Evolutionary conservation across 345 rosid genomes (phyloP), one percentile per base, ranked within the genome.

Genomic region (Raphanus sativus): DNA sequence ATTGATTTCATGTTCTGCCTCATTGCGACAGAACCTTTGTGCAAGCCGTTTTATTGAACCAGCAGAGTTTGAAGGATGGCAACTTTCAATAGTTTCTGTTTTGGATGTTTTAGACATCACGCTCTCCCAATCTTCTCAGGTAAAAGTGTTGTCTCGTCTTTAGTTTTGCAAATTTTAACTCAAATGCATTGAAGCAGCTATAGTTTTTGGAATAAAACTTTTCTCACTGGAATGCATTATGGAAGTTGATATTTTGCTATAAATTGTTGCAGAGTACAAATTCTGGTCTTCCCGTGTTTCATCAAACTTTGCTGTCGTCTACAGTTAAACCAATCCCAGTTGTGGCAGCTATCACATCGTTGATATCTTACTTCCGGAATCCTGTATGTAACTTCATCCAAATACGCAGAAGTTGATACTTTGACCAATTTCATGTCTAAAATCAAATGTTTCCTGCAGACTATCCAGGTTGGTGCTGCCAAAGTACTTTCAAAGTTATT

Each of bases 41-140:
- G 84, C 81, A 76, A 84, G 85, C 83, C 95, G 92, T 54, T 81
- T 83, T 54, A 60, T 88, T 79, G 94, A 87, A 81, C 82, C 83
- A 77, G 42, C 65, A 50, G 98, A 94, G 79, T 87, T 89, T 79
- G 96, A 92, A 84, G 99, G 96, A 80, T 82, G 89, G 83, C 88
- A 88, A 77, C 90, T 73, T 75, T 89, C 98, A 62, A 87, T 95
- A 74, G 75, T 67, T 69, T 88, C 97, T 84, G 91, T 85, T 79
- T 86, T 95, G 78, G 92, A 90, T 69, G 77, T 87, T 74, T 74
- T 91, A n/a, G 75, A 81, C 71, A 62, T 59, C 73, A 83, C 85
- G 83, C 89, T 92, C 70, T 85, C 89, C 75, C 86, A 84, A 62
- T 83, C 79, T 65, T 86, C 89, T 6, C 86, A 86, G 96, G 98